These are phyloP conservation scores for Suillus discolor DNA, from an alignment of 768 basidiomycete genomes.

Conservation along the genomic window DNA sequence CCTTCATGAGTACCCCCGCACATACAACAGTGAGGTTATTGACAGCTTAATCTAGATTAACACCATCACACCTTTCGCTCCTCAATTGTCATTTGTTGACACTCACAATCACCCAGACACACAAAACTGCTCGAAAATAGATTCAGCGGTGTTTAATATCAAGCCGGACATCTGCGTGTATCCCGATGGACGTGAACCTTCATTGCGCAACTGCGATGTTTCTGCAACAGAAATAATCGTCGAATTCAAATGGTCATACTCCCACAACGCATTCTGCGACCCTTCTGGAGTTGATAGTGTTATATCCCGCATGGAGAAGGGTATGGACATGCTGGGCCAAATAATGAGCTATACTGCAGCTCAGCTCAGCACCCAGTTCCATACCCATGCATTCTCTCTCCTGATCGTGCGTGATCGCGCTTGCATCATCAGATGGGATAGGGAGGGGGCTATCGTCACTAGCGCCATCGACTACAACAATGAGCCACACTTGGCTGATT, in stretches of 20 bases:
- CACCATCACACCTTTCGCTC: not conserved
- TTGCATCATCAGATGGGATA: slow-evolving; percentile 19
- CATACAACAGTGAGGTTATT: not conserved
- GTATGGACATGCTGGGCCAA: slow-evolving; percentile 18
- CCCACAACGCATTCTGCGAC: too few relatives aligned
- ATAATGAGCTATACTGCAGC: slow-evolving; percentile 20
- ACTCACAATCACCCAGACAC: too few relatives aligned
- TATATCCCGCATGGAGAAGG: not conserved
- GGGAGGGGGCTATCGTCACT: slow-evolving; percentile 18
- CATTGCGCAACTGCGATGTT: too few relatives aligned
- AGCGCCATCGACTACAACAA: slow-evolving; percentile 23
- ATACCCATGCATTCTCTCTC: slow-evolving; percentile 19
- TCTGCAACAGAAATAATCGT: too few relatives aligned
- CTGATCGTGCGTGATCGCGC: slow-evolving; percentile 14
- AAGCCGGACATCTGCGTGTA: too few relatives aligned
- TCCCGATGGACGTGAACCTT: too few relatives aligned
- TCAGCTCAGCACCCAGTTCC: slow-evolving; percentile 20
- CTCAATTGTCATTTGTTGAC: not conserved
- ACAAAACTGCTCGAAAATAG: too few relatives aligned
- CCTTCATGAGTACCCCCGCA: not conserved
- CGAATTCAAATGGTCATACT: too few relatives aligned
- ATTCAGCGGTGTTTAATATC: too few relatives aligned
- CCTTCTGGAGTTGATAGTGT: too few relatives aligned
- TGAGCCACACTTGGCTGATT: slow-evolving; percentile 16
- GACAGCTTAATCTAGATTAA: not conserved